Evolutionary conservation across 208 protist genomes (phyloP).

Genomic region (Wallacemonas sp.): DNA sequence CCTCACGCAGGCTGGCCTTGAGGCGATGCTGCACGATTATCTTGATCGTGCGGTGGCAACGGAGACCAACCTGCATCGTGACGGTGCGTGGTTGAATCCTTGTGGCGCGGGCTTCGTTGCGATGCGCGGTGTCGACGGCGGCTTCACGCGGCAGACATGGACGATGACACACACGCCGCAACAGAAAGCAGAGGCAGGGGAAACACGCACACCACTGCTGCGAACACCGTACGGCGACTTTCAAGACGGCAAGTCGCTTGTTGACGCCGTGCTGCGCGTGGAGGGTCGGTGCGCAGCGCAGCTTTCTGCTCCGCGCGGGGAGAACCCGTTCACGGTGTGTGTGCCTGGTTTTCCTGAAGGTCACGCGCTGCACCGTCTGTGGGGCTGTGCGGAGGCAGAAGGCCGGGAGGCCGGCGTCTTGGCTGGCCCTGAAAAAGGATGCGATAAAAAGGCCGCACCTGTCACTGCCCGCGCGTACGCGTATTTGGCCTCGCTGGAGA

Average conservation of each 20-base stretch:
- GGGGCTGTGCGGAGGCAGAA: conserved; percentile 3
- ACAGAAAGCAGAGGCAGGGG: background rate
- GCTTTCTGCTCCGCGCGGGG: background rate
- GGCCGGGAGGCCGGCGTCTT: background rate
- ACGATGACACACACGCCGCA: background rate
- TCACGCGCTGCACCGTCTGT: conserved; percentile 4
- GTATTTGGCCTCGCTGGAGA: background rate
- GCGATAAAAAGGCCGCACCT: background rate
- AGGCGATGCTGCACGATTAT: background rate
- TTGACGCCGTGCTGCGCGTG: background rate
- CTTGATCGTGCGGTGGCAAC: background rate
- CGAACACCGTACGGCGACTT: conserved; percentile 1
- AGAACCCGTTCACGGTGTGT: background rate
- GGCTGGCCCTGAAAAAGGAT: background rate
- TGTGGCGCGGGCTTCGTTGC: background rate
- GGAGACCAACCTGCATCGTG: background rate
- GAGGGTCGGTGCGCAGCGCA: background rate
- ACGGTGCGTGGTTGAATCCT: background rate
- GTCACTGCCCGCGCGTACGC: background rate
- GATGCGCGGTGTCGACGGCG: conserved; percentile 1
- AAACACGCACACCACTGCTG: background rate
- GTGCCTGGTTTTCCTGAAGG: conserved; percentile 10
- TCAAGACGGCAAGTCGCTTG: background rate
- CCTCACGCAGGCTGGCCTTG: background rate
- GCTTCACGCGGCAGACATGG: conserved; percentile 4